Percentiles rank a stretch among this genome's conserved stretches.
These are phyloP conservation scores for Bipolaris cookei DNA, from an alignment of 2,329 filamentous ascomycete species.

Conservation along the genomic window DNA sequence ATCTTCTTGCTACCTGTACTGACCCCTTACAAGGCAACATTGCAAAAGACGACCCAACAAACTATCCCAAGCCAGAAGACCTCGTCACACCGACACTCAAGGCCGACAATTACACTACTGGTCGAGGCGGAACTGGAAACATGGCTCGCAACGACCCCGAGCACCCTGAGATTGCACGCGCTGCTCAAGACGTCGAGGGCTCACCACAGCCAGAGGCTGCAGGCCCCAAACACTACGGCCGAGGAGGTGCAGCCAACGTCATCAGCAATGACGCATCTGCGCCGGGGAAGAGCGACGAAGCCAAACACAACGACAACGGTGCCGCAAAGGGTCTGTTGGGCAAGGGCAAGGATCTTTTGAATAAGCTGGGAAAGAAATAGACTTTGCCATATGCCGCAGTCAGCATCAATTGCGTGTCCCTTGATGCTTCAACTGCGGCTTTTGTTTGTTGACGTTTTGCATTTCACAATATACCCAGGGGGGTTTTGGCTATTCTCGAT, in stretches of 20 bases:
- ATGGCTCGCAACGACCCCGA: conserved; percentile 79
- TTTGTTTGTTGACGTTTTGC: conserved; percentile 10
- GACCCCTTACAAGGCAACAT: conserved; percentile 54
- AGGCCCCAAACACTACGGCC: conserved; percentile 70
- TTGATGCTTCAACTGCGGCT: background rate
- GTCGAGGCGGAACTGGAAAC: conserved; percentile 86
- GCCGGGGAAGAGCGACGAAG: conserved; percentile 35
- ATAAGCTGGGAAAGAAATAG: conserved; percentile 52
- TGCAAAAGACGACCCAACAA: conserved; percentile 46
- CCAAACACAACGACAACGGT: conserved; percentile 19
- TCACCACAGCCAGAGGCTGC: conserved; percentile 58
- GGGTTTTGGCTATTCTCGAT: conserved; percentile 6
- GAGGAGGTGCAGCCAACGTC: conserved; percentile 76
- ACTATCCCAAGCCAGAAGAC: conserved; percentile 58
- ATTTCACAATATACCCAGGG: conserved; percentile 26
- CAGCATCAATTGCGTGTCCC: background rate
- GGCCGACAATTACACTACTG: conserved; percentile 82
- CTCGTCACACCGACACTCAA: conserved; percentile 85
- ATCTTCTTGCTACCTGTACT: background rate
- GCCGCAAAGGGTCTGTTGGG: conserved; percentile 53
- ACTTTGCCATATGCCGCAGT: background rate
- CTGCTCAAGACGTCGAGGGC: conserved; percentile 81
- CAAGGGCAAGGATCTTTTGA: conserved; percentile 61
- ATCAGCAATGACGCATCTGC: conserved; percentile 47
- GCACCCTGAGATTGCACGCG: conserved; percentile 70